phyloP scores from a whole-genome alignment of 306 rosid genomes.

The Lathyrus sativus region DNA sequence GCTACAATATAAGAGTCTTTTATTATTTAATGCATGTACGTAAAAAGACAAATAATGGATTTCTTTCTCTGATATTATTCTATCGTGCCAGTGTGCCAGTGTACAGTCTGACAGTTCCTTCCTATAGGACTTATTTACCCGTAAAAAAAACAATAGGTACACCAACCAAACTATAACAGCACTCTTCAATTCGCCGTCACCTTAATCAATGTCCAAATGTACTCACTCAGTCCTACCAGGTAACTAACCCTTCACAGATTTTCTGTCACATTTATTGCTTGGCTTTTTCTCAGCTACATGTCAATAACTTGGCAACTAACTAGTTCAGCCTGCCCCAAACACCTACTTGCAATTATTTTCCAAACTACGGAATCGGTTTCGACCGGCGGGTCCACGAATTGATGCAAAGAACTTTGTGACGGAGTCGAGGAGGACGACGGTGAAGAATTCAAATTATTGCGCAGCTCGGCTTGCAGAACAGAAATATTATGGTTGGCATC shows the following conservation, averaged over 20 bases:
- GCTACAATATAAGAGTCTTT: not conserved
- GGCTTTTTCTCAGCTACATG: conserved; percentile 46
- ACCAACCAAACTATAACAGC: conserved; percentile 17
- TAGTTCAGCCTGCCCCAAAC: conserved; percentile 72
- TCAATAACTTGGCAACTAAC: conserved; percentile 91
- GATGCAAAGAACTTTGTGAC: conserved; percentile 42
- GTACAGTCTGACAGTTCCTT: conserved; percentile 16
- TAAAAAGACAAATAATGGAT: not conserved
- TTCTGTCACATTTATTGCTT: conserved; percentile 33
- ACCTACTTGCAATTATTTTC: conserved; percentile 63
- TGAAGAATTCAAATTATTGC: conserved; percentile 38
- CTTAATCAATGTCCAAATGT: conserved; percentile 21
- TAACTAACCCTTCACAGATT: conserved; percentile 16
- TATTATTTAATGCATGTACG: not conserved
- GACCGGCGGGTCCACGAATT: conserved; percentile 38
- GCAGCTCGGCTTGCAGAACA: conserved; percentile 64
- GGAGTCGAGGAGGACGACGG: conserved; percentile 44
- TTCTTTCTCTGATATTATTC: conserved; percentile 8
- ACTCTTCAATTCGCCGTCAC: not conserved
- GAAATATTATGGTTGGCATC: conserved; percentile 66
- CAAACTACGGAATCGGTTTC: conserved; percentile 69
- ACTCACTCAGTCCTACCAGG: not conserved
- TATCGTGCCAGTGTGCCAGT: conserved; percentile 14
- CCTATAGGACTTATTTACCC: conserved; percentile 25
- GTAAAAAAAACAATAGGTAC: conserved; percentile 19